Percentiles rank a stretch among this genome's conserved stretches.
Conservation (phyloP, 179 eudicot species). For the Sideroxylon spinosum region DNA sequence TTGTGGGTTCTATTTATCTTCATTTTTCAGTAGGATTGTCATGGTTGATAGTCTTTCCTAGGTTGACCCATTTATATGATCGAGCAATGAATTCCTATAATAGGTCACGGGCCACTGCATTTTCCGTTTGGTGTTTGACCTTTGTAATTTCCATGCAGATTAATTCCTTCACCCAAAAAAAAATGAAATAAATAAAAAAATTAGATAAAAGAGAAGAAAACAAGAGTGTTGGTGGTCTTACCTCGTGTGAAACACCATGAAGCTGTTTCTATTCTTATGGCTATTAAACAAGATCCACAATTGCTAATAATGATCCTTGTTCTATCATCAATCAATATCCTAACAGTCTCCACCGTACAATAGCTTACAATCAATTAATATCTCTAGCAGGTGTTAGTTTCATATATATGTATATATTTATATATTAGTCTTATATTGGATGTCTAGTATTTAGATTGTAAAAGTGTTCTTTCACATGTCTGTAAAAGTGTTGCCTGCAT, state of each 20-base stretch:
- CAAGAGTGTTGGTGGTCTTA: not conserved
- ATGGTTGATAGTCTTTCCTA: not conserved
- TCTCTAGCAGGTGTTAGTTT: not conserved
- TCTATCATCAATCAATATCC: not conserved
- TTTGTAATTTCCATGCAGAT: not conserved
- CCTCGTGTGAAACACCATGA: not conserved
- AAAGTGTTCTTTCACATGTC: no score
- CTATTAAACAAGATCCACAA: not conserved
- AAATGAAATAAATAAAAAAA: not conserved
- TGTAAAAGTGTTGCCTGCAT: no score
- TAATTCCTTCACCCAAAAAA: not conserved
- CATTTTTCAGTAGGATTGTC: not conserved
- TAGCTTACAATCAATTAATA: not conserved
- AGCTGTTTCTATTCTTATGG: not conserved
- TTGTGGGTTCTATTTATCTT: not conserved
- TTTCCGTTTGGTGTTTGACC: not conserved
- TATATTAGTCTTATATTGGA: not conserved
- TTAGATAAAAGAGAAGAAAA: no score
- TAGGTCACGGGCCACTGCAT: not conserved
- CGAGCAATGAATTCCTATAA: not conserved
- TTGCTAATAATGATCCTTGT: not conserved
- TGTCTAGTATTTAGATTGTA: not conserved
- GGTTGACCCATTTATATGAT: no score
- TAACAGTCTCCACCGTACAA: not conserved
- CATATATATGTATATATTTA: no score